Conservation (phyloP, 2,329 filamentous ascomycete genomes). For the Leptographium procerum region DNA sequence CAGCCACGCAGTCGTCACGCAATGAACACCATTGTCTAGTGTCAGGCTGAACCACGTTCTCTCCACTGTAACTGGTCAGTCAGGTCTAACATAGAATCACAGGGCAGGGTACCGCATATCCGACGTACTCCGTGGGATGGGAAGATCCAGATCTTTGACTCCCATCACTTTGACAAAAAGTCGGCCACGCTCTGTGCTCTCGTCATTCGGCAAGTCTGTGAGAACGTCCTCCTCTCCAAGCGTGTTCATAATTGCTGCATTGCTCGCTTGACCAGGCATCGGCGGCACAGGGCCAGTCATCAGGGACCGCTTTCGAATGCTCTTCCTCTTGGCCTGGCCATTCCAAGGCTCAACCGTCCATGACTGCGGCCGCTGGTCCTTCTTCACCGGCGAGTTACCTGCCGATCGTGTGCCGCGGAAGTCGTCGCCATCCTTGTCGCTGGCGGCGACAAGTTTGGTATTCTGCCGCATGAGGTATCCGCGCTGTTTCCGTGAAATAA, state of each 20-base stretch:
- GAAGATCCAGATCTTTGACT: conserved; percentile 88
- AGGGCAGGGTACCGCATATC: too few species aligned
- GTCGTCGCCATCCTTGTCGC: conserved; percentile 56
- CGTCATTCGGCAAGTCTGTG: conserved; percentile 49
- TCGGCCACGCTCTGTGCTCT: conserved; percentile 76
- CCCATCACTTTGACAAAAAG: conserved; percentile 98
- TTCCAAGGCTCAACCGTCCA: conserved; percentile 99
- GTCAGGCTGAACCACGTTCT: conserved; percentile 91
- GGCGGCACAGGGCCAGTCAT: conserved; percentile 61
- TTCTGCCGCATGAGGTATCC: conserved; percentile 98
- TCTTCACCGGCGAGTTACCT: conserved; percentile 60
- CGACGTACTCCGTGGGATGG: conserved; percentile 78
- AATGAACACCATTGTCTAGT: conserved; percentile 95
- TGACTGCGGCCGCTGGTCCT: conserved; percentile 73
- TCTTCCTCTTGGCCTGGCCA: conserved; percentile 58
- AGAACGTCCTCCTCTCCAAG: conserved; percentile 58
- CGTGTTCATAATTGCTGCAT: conserved; percentile 52
- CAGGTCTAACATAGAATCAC: neutral
- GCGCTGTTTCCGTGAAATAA: conserved; percentile 60
- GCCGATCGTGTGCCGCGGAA: conserved; percentile 45
- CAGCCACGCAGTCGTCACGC: conserved; percentile 91
- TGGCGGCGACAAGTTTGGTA: conserved; percentile 93
- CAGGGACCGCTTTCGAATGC: conserved; percentile 45
- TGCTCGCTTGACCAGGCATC: conserved; percentile 78
- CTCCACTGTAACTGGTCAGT: conserved; percentile 48